These are phyloP conservation scores for Diversispora eburnea DNA, from an alignment of 192 early-diverging fungal species.

Conservation along the genomic window DNA sequence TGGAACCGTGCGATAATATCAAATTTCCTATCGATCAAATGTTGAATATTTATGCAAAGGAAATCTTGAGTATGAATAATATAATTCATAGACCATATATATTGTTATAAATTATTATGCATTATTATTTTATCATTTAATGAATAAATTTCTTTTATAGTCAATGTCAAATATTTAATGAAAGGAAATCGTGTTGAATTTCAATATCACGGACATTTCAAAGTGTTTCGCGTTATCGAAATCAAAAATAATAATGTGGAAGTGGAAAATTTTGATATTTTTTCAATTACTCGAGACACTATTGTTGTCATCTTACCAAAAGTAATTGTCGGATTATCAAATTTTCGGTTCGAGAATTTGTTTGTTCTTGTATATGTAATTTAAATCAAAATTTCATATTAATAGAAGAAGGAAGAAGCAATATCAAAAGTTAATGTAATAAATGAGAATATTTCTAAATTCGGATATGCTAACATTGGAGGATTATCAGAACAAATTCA, in stretches of 20 bases:
- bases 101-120: not conserved
- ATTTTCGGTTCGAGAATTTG: not conserved
- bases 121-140: conserved; percentile 7
- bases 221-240: conserved; percentile 42
- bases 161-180: conserved; percentile 56
- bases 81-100: not conserved
- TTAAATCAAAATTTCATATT: not conserved
- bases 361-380: not conserved
- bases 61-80: conserved; percentile 54
- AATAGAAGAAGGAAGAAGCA: not conserved
- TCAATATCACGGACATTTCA: conserved; percentile 49
- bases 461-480: conserved; percentile 66
- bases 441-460: not conserved
- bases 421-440: not conserved
- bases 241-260: not conserved
- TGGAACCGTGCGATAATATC: conserved; percentile 36
- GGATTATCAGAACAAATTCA: conserved; percentile 72
- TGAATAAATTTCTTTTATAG: conserved; percentile 33
- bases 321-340: not conserved
- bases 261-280: not conserved
- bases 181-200: conserved; percentile 50
- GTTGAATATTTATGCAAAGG: conserved; percentile 55
- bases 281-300: conserved; percentile 36
- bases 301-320: conserved; percentile 36
- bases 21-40: conserved; percentile 45